Base-by-base conservation (phyloP, 139 green algal species). In the Chlamydomonas sp. region DNA sequence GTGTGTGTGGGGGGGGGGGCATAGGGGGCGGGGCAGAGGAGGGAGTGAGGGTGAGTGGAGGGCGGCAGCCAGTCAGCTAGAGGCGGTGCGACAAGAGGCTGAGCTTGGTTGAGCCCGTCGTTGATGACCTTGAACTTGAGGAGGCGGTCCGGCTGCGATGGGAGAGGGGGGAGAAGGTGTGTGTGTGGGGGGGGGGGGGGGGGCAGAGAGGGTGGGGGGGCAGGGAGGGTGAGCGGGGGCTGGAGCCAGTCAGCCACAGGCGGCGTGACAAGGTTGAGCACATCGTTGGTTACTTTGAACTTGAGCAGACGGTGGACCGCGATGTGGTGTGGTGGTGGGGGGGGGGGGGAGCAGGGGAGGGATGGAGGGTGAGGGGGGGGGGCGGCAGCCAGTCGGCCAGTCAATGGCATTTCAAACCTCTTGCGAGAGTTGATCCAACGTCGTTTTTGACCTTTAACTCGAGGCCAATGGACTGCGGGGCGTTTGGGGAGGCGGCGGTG, bases 101-200 rank as follows among this genome's bases (percentile, higher is more conserved):
- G 70, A 13, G 85, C 74, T 10, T 79, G 58, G 62, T 79, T 79
- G 29, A 89, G 61, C 3, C 73, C 69, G 59, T 89, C 80, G 66
- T 79, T 81, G 65, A 89, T 81, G 24, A 89, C 76, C 28, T 78
- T 78, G 67, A 80, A 78, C 78, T 89, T 89, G 33, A 89, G 71
- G 31, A 81, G 48, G 28, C 83, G 62, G 67, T 89, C 83, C 22
- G 81, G 74, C 49, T 79, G 60, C 37, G 35, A 30, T n/a, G 3
- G 50, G 33, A 65, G 2, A 24, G 36, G 64, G 33, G n/a, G 6
- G 35, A n/a, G n/a, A n/a, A n/a, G n/a, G n/a, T n/a, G n/a, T n/a
- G n/a, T n/a, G n/a, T n/a, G n/a, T n/a, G n/a, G n/a, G n/a, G n/a
- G n/a, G n/a, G n/a, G n/a, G n/a, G n/a, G n/a, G n/a, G n/a, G n/a